Base-by-base conservation (phyloP, 257 asterid species). In the Rubia yunnanensis region DNA sequence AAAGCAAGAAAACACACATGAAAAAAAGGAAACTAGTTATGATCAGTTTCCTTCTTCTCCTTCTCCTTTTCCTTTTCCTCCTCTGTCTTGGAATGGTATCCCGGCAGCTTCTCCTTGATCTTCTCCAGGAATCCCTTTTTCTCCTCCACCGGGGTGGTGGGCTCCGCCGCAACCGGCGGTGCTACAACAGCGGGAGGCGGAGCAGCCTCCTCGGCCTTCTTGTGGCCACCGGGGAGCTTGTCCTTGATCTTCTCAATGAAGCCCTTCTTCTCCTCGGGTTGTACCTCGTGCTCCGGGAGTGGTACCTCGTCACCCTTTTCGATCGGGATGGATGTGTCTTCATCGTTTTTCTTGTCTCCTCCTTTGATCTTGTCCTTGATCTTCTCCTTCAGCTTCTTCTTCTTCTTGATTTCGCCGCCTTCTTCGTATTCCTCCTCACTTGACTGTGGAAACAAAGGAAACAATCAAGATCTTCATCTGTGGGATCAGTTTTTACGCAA, bases 61-160 rank as follows among this genome's bases (percentile, higher is more conserved):
- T 84, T 56, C 27, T 68, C 63, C 28, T n/a, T 61, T 31, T 72
- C 88, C 64, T 86, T 82, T 10, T 81, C 95, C 10, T 85, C 96
- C 11, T 79, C 97, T 1, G 74, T 70, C 87, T 89, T 86, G 44
- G 82, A 23, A 70, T 89, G 95, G 74, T 81, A 81, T 11, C 98
- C 96, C 1, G 95, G 99, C 5, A 92, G 64, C 70, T 92, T 92
- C 79, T 89, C 99, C 91, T 89, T 92, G 65, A 92, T 89, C 88
- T 92, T 92, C 10, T 87, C 95, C 82, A 89, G 44, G 70, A 92
- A 85, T 0, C 98, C 91, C 67, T 89, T 92, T 78, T 89, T 89
- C 41, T 87, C 96, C 69, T 84, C 57, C 0, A 11, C 1, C 82
- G 1, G 74, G 64, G 76, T 86, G 0, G 78, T 67, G 68, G 77